phyloP scores from a whole-genome alignment of 305 asterid species.

The Plantago coronopus region DNA sequence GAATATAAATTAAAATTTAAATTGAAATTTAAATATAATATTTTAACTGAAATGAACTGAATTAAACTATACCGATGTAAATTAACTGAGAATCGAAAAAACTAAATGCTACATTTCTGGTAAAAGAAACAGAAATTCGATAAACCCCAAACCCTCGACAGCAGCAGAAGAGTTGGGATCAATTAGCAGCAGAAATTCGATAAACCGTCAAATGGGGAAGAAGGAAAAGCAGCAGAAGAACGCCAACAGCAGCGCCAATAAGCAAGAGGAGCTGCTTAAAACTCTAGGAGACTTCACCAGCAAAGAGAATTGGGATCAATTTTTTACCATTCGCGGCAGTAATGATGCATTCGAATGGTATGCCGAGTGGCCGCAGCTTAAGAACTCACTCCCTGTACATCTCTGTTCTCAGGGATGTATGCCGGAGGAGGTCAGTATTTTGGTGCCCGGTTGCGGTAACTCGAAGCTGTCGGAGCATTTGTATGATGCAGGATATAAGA shows the following conservation, averaged over 20 bases:
- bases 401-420: constrained; percentile 24
- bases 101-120: too few species aligned
- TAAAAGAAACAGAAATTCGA: too few species aligned
- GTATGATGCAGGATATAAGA: constrained; percentile 59
- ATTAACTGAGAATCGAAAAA: too few species aligned
- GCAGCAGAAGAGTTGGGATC: too few species aligned
- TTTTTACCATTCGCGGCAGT: constrained; percentile 62
- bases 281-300: constrained; percentile 75
- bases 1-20: too few species aligned
- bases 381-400: constrained; percentile 33
- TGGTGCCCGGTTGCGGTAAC: constrained; percentile 90
- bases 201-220: constrained; percentile 25
- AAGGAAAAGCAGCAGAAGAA: constrained; percentile 30
- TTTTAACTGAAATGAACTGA: too few species aligned
- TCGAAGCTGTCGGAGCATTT: constrained; percentile 73
- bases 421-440: constrained; percentile 35
- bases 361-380: constrained; percentile 81
- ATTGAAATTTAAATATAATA: too few species aligned
- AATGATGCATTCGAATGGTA: constrained; percentile 87
- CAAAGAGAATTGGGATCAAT: constrained; percentile 83
- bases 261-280: constrained; percentile 50
- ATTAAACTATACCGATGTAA: too few species aligned
- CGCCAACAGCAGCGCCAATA: background rate
- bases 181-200: too few species aligned
- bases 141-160: background rate